phyloP scores from a whole-genome alignment of 2,329 filamentous ascomycete species.

The Colletotrichum tropicicola region DNA sequence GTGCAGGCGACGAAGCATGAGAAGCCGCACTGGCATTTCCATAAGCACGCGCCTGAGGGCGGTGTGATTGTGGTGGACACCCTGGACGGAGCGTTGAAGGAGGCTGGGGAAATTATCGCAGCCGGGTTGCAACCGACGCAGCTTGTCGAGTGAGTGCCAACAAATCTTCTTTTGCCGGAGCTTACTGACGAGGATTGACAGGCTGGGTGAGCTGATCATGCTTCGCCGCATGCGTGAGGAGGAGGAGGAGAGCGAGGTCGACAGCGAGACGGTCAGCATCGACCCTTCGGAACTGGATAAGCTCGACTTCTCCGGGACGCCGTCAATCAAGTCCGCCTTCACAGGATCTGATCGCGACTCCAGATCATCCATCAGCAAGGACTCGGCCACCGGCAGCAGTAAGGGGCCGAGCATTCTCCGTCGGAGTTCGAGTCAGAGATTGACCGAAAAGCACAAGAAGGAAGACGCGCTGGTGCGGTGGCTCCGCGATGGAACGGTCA shows the following conservation, averaged over 20 bases:
- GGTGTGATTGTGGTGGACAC: conserved; percentile 79
- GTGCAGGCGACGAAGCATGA: conserved; percentile 64
- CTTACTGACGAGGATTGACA: conserved; percentile 34
- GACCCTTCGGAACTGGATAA: conserved; percentile 47
- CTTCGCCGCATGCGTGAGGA: conserved; percentile 57
- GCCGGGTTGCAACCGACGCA: conserved; percentile 77
- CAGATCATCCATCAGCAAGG: conserved; percentile 30
- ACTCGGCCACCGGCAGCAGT: conserved; percentile 22
- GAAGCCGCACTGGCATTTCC: conserved; percentile 64
- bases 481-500: conserved; percentile 70
- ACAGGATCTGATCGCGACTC: conserved; percentile 14
- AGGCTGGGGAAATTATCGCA: conserved; percentile 87
- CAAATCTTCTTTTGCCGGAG: neutral
- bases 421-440: conserved; percentile 28
- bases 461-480: conserved; percentile 63
- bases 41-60: conserved; percentile 72
- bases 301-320: conserved; percentile 36
- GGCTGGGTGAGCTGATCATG: conserved; percentile 81
- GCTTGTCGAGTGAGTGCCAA: conserved; percentile 74
- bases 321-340: conserved; percentile 27
- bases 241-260: conserved; percentile 37
- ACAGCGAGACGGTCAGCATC: conserved; percentile 37
- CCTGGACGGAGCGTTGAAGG: conserved; percentile 79
- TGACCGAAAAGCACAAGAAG: conserved; percentile 48
- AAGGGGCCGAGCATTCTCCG: conserved; percentile 6